Base-by-base conservation (phyloP, 139 green algal species). In the Chlamydomonas eustigma region DNA sequence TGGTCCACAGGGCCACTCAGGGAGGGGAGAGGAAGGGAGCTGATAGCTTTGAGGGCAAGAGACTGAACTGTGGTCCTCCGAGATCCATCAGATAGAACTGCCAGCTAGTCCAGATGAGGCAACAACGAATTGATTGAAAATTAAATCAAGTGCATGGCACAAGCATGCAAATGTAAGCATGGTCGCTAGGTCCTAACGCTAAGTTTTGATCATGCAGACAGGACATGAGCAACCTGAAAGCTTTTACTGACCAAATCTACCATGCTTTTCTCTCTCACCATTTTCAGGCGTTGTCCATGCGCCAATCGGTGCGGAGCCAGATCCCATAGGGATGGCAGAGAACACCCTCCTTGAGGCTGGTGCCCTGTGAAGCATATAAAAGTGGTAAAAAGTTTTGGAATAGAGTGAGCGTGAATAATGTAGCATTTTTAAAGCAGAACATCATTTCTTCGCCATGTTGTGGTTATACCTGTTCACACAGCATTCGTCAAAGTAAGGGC, bases 21-120 rank as follows among this genome's bases (percentile, higher is more conserved):
- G n/a, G n/a, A n/a, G n/a, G n/a, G n/a, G n/a, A n/a, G n/a, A n/a
- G n/a, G n/a, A n/a, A n/a, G n/a, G n/a, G n/a, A n/a, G n/a, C n/a
- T n/a, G n/a, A n/a, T n/a, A n/a, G n/a, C n/a, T n/a, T 18, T 58
- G 44, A 12, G 44, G 44, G 44, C 44, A 58, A 58, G 44, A 18
- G 44, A 58, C 44, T 58, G 44, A 12, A 33, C 32, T 28, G 22
- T 8, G 22, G 50, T 50, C 28, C 71, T 78, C 51, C 67, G 73
- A 18, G 37, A 12, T 28, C 18, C 6, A 30, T 31, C 4, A 25
- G 66, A 18, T 12, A 58, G 44, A 18, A 18, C 44, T 28, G 12
- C 18, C 44, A 58, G 44, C 44, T 28, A 58, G 44, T 18, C 18
- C 18, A 58, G 44, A 18, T 30, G 3, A n/a, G n/a, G n/a, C n/a